These are phyloP conservation scores for Schwanniomyces pseudopolymorphus DNA, from an alignment of 805 yeast species.

Conservation along the genomic window DNA sequence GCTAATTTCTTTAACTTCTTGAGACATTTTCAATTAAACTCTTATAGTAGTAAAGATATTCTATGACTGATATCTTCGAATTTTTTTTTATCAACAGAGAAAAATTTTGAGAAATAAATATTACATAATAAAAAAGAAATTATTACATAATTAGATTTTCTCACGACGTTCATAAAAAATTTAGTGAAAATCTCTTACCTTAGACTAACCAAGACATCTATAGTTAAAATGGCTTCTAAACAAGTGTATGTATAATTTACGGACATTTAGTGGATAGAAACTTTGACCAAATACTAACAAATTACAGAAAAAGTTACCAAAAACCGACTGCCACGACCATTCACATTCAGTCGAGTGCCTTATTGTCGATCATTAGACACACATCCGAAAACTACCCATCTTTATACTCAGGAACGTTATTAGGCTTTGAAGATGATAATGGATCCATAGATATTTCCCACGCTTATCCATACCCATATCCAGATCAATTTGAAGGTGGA, in stretches of 20 bases:
- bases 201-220: neutral
- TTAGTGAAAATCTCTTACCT: neutral
- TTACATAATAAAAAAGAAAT: neutral
- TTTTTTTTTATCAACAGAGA: constrained; percentile 1
- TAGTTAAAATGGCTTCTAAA: constrained; percentile 13
- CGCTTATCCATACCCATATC: constrained; percentile 67
- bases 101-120: constrained; percentile 7
- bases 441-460: constrained; percentile 54
- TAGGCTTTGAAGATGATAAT: constrained; percentile 66
- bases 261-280: neutral
- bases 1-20: constrained; percentile 59
- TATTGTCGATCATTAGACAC: constrained; percentile 63
- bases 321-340: constrained; percentile 40
- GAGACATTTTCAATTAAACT: constrained; percentile 28
- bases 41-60: neutral
- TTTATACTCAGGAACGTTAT: constrained; percentile 66
- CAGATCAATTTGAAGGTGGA: constrained; percentile 63
- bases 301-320: constrained; percentile 20
- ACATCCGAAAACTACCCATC: constrained; percentile 64
- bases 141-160: constrained; percentile 3
- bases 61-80: constrained; percentile 1
- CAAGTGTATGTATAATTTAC: constrained; percentile 10
- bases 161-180: constrained; percentile 3
- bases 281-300: constrained; percentile 6
- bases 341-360: constrained; percentile 50